Base-by-base conservation (phyloP, 371 early-diverging fungal genomes). In the Parasitella parasitica region DNA sequence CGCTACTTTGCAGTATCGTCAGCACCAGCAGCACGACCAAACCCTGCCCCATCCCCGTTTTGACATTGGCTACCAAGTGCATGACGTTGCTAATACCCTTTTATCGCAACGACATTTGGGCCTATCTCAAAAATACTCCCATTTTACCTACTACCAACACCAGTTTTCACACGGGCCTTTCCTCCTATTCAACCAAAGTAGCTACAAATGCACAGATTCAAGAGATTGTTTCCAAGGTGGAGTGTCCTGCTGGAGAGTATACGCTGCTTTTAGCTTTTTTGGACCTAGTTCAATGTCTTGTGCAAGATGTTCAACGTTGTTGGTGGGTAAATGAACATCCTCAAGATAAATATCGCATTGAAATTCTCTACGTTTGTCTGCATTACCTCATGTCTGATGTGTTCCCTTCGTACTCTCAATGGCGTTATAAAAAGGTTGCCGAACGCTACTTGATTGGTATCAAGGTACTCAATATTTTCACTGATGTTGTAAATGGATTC, bases 331-430 rank as follows among this genome's bases (percentile, higher is more conserved):
- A 46, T 32, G 57, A 59, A 18, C 48, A 39, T 9, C 41, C 46
- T 11, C 72, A 71, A 58, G 11, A 11, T 22, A 7, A 43, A 43
- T 63, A 61, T 28, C 70, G 77, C 16, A 39, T 69, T 0, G 71
- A 72, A 30, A 55, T 66, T 9, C 36, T 80, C 8, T 72, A 66
- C 36, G 39, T 63, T 7, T 80, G 74, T 43, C 46, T 77, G 15
- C 68, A 76, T 20, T 77, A 76, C 37, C 50, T 78, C 22, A 73
- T 76, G 75, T 53, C 66, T 28, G 75, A 81, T 28, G 75, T 81
- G 0, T 78, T 78, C 37, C 81, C 78, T 3, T 58, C 69, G 3
- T 78, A 81, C 56, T 57, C 73, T 22, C 48, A 37, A 2, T 81
- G 81, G 81, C 71, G 77, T 2, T 81, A 81, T 61, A 70, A 70